Evolutionary conservation across 202 grass and related monocot species (phyloP).

Genomic region (Digitaria exilis): DNA sequence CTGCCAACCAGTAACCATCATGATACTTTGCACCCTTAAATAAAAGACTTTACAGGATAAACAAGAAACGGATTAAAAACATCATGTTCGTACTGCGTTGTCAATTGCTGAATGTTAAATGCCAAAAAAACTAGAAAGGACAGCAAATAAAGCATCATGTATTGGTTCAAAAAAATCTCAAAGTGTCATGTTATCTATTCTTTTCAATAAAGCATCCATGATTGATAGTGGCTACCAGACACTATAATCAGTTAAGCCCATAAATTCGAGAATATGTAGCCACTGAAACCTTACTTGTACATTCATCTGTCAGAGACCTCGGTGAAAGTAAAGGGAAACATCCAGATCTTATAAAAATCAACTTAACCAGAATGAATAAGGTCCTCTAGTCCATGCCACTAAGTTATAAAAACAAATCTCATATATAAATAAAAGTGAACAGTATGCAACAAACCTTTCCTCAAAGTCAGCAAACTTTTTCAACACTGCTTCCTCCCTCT

Average conservation of each 20-base stretch:
- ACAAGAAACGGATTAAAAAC: background rate
- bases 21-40: conserved; percentile 9
- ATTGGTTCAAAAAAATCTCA: background rate
- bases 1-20: conserved; percentile 57
- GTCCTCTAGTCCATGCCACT: conserved; percentile 15
- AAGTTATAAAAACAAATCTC: conserved; percentile 11
- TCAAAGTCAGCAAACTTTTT: conserved; percentile 62
- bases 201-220: background rate
- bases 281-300: background rate
- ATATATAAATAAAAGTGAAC: conserved; percentile 1
- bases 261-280: conserved; percentile 21
- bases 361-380: background rate
- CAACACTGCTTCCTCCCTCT: conserved; percentile 70
- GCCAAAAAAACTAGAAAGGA: conserved; percentile 7
- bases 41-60: conserved; percentile 9
- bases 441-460: conserved; percentile 62
- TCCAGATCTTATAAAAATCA: conserved; percentile 13
- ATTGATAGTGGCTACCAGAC: background rate
- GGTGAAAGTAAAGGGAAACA: conserved; percentile 1
- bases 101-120: conserved; percentile 16
- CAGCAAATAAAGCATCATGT: background rate
- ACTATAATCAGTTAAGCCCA: background rate
- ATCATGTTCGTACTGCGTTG: background rate
- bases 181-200: background rate
- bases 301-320: background rate